Evolutionary conservation across 2,329 filamentous ascomycete genomes (phyloP), one percentile per base, ranked within the genome.

Genomic region (Ilyonectria sp.): DNA sequence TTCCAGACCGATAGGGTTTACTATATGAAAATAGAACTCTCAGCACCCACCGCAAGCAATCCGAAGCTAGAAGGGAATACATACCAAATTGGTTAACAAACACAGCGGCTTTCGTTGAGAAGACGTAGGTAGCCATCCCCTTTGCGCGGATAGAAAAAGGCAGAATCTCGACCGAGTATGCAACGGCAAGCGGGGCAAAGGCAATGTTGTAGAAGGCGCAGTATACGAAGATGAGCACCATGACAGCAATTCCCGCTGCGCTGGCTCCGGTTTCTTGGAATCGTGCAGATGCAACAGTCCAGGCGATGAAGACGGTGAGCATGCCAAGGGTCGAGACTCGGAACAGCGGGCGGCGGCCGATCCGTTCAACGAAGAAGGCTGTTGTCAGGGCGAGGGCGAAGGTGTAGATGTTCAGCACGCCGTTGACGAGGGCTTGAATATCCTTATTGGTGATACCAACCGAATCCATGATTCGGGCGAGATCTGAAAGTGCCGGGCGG

Each of bases 81-180:
- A n/a, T n/a, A n/a, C n/a, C n/a, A n/a, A n/a, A n/a, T n/a, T n/a
- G n/a, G n/a, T n/a, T 78, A 3, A 79, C 71, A 44, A 79, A 78
- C 0, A 78, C 75, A 17, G 73, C 75, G 2, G 56, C 65, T 13
- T 78, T 78, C 3, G 75, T 77, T 0, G 74, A 59, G 15, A 78
- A 73, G 2, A 78, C 71, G 3, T 76, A 77, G 0, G 72, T 71
- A 0, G 75, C 75, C 71, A 89, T 83, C 69, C 87, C 87, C 66
- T 86, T 86, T 6, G 85, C 83, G 10, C 86, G 83, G 56, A 86
- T 83, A 1, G 83, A 81, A 72, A 84, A 89, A 0, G 86, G 87
- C 67, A 87, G 85, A 0, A 89, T 74, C 68, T 89, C 86, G 23
- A 87, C 81, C 0, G 88, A 82, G 77, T 87, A 89, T 6, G 85